Percentiles rank a stretch among this genome's conserved stretches.
Evolutionary conservation across 2,329 filamentous ascomycete genomes (phyloP).

Genomic region (Fusarium kyushuense): DNA sequence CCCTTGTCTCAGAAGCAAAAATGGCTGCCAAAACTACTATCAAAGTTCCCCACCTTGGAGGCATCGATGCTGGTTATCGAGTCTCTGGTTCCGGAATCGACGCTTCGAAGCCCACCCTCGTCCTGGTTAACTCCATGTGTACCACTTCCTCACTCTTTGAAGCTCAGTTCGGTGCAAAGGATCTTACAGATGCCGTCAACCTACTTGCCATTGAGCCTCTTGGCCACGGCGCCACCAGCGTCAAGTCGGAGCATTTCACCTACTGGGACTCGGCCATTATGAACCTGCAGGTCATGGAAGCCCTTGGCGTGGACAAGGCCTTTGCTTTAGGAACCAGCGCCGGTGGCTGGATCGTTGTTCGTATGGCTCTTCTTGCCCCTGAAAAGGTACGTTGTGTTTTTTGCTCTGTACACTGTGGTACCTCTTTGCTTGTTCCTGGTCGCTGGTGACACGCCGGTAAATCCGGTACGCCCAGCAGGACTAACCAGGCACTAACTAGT

Average conservation of each 20-base stretch:
- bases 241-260: constrained; percentile 61
- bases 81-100: constrained; percentile 59
- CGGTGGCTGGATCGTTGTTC: constrained; percentile 63
- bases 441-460: not conserved
- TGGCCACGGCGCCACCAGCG: constrained; percentile 62
- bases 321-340: constrained; percentile 65
- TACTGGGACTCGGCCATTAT: constrained; percentile 68
- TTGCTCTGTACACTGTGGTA: not conserved
- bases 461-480: not conserved
- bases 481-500: not conserved
- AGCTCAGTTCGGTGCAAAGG: constrained; percentile 56
- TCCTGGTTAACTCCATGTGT: constrained; percentile 66
- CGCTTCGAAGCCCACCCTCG: constrained; percentile 62
- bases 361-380: constrained; percentile 65
- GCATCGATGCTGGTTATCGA: constrained; percentile 61
- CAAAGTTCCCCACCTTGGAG: constrained; percentile 61
- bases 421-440: not conserved
- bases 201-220: constrained; percentile 66
- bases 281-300: constrained; percentile 67
- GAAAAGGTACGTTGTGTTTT: constrained; percentile 54
- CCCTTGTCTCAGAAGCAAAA: not conserved
- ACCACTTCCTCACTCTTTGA: constrained; percentile 62
- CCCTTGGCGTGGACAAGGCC: constrained; percentile 60
- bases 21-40: constrained; percentile 58
- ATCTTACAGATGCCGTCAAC: constrained; percentile 58